Evolutionary conservation across 2,329 filamentous ascomycete species (phyloP).

Genomic region (Botrytis paeoniae): DNA sequence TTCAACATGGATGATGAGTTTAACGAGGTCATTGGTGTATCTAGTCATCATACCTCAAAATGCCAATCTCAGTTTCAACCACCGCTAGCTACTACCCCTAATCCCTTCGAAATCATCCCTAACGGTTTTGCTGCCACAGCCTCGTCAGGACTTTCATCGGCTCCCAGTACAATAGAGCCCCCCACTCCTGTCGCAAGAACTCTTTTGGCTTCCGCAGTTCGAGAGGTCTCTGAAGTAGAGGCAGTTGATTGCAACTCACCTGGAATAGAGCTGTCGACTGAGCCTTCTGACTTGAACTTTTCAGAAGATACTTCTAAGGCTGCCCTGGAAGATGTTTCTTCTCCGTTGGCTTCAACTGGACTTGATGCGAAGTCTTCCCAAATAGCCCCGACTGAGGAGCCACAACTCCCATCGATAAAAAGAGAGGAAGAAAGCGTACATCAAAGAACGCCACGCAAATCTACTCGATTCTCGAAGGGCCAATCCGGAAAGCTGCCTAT

Average conservation of each 20-base stretch:
- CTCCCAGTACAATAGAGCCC: conserved; percentile 10
- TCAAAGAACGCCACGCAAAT: conserved; percentile 8
- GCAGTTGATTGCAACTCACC: neutral
- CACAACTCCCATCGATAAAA: neutral
- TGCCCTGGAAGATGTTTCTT: neutral
- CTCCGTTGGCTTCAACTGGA: neutral
- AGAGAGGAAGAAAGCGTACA: neutral
- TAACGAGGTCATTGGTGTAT: conserved; percentile 23
- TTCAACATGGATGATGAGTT: conserved; percentile 35
- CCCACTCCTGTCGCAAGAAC: neutral
- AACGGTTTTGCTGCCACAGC: neutral
- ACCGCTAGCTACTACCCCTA: neutral
- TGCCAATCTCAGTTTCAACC: neutral
- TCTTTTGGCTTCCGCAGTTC: neutral
- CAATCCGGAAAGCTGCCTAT: neutral
- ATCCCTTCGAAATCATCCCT: neutral
- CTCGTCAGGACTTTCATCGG: conserved; percentile 14
- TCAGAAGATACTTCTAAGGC: neutral
- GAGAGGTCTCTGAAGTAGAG: neutral
- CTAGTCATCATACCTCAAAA: neutral
- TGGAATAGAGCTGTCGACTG: neutral
- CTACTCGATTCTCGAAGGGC: conserved; percentile 13
- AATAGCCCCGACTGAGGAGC: neutral
- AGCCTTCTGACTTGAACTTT: neutral
- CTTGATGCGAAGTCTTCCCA: neutral